phyloP scores from a whole-genome alignment of 306 rosid genomes.

The Hippophae gyantsensis region DNA sequence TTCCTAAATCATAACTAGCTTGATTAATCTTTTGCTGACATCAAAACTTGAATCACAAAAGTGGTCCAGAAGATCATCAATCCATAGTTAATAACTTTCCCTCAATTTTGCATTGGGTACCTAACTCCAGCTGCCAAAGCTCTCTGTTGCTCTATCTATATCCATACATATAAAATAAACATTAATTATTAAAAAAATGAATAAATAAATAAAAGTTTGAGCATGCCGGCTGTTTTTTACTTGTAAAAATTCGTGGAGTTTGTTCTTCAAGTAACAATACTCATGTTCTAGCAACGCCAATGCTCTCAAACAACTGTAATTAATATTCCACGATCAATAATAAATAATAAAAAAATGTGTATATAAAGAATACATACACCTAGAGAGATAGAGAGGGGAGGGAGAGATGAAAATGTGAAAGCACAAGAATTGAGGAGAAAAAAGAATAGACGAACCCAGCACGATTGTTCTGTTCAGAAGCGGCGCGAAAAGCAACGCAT shows the following conservation, averaged over 20 bases:
- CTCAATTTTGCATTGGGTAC: constrained; percentile 59
- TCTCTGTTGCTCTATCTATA: constrained; percentile 77
- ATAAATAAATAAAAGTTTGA: neutral
- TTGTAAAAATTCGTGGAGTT: constrained; percentile 82
- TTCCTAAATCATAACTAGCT: no score
- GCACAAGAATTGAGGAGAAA: constrained; percentile 20
- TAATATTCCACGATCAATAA: neutral
- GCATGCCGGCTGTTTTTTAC: constrained; percentile 21
- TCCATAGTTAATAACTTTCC: neutral
- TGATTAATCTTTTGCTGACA: neutral
- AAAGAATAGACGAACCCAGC: constrained; percentile 36
- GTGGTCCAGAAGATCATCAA: neutral
- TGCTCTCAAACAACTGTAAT: constrained; percentile 69
- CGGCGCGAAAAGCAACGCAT: constrained; percentile 84
- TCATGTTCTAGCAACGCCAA: constrained; percentile 84
- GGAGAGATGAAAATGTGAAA: neutral
- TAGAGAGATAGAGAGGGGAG: neutral
- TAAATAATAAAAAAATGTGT: no score
- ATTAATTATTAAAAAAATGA: neutral
- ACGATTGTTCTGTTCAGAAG: constrained; percentile 73
- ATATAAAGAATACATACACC: no score
- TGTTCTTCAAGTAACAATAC: constrained; percentile 88
- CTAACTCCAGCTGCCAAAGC: constrained; percentile 78
- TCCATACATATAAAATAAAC: neutral
- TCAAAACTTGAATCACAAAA: neutral